Conservation (phyloP, 1,284 basidiomycete species). For the Marasmius tenuissimus region DNA sequence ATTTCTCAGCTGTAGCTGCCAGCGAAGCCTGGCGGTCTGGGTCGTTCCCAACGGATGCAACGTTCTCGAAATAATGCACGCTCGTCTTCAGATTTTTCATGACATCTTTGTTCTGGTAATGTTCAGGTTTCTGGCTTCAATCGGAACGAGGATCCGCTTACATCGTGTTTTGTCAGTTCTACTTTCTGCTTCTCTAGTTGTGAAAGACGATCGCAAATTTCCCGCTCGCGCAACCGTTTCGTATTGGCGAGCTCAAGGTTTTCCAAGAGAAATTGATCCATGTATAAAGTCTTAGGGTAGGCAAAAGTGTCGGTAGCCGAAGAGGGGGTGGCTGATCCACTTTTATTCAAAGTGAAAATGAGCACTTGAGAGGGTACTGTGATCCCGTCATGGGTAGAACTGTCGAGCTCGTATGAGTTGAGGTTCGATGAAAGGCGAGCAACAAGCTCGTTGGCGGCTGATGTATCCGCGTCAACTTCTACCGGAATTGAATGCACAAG, state of each 20-base stretch:
- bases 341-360: conserved; percentile 50
- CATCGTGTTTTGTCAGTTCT: conserved; percentile 53
- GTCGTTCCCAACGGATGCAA: conserved; percentile 52
- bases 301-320: conserved; percentile 43
- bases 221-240: conserved; percentile 44
- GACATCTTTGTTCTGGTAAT: conserved; percentile 55
- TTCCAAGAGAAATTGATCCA: conserved; percentile 68
- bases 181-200: conserved; percentile 45
- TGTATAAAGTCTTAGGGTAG: conserved; percentile 63
- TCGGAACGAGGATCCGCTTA: conserved; percentile 28
- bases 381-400: conserved; percentile 51
- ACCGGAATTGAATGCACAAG: conserved; percentile 34
- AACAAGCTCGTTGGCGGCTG: conserved; percentile 54
- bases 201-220: conserved; percentile 48
- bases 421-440: conserved; percentile 55
- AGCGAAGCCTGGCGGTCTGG: conserved; percentile 45
- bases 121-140: too few relatives aligned
- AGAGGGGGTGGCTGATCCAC: conserved; percentile 10
- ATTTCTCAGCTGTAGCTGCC: conserved; percentile 41
- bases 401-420: conserved; percentile 27
- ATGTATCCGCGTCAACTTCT: conserved; percentile 26
- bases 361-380: conserved; percentile 60
- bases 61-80: conserved; percentile 68
- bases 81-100: conserved; percentile 57
- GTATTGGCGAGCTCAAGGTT: conserved; percentile 52